Conservation (phyloP, 2,329 filamentous ascomycete genomes). For the Claviceps purpurea region DNA sequence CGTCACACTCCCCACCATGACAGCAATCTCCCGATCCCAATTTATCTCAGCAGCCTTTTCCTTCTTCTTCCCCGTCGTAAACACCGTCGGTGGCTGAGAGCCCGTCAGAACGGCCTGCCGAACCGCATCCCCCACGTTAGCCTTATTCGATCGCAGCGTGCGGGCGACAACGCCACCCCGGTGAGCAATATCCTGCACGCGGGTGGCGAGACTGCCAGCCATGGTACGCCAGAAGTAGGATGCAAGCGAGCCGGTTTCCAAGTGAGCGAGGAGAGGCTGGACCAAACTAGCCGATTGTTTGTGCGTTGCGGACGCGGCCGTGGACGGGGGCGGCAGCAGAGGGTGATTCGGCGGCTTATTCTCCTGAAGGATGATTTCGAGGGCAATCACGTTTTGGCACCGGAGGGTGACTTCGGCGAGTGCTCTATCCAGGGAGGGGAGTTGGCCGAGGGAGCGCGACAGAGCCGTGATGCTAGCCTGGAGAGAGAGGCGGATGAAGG, state of each 20-base stretch:
- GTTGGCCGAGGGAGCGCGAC: constrained; percentile 59
- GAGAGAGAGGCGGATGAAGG: constrained; percentile 68
- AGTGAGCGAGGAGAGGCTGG: constrained; percentile 55
- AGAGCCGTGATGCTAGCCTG: constrained; percentile 67
- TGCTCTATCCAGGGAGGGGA: constrained; percentile 71
- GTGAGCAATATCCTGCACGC: constrained; percentile 73
- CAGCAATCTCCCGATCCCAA: constrained; percentile 86
- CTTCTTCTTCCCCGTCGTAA: constrained; percentile 29
- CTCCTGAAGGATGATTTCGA: constrained; percentile 63
- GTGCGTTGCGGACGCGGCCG: constrained; percentile 18
- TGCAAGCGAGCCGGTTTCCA: constrained; percentile 77
- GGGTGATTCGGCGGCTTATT: constrained; percentile 59
- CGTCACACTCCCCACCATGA: constrained; percentile 82
- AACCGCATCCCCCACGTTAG: constrained; percentile 62
- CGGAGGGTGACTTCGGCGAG: constrained; percentile 68
- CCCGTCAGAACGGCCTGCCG: constrained; percentile 73
- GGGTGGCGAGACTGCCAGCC: constrained; percentile 59
- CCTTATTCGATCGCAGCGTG: constrained; percentile 63
- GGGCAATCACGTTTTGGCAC: constrained; percentile 82
- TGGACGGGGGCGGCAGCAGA: constrained; percentile 30
- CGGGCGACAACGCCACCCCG: constrained; percentile 75
- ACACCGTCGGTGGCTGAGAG: constrained; percentile 49
- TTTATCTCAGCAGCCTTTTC: constrained; percentile 32
- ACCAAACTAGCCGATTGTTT: constrained; percentile 44
- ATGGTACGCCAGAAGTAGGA: constrained; percentile 91